Evolutionary conservation across 176 grass and related monocot species (phyloP), one percentile per base, ranked within the genome.

Genomic region (Aechmea fasciata): DNA sequence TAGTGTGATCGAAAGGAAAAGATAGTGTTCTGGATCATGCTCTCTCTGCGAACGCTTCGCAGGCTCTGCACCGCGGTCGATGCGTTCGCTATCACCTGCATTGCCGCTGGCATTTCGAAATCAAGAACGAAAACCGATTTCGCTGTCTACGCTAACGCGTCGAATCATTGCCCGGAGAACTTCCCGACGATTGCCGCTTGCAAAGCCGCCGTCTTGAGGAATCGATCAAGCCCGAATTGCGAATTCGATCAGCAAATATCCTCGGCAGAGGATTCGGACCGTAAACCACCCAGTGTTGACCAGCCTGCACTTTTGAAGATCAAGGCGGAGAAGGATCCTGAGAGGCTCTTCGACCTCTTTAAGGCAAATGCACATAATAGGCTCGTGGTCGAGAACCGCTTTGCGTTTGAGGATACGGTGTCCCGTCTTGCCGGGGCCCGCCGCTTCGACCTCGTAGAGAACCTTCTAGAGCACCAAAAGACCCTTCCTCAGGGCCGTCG

Each of bases 381-480:
- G 29, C 53, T 96, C 6, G 71, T 96, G 64, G 81, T 96, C 18
- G 83, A 92, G 80, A 96, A 96, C 57, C 48, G 88, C 20, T 89
- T 90, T 53, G 81, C 72, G 7, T 96, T 96, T 71, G 86, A 92
- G 85, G 88, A 92, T 69, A 70, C 73, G 10, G 83, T 92, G 63
- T 76, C 68, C 50, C 86, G 92, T 11, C 84, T 96, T 52, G 75
- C 92, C 59, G 88, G 88, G 50, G 81, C 92, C 70, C 50, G 76
- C 51, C 83, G 92, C 69, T 87, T 80, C 76, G 92, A 96, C 64
- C 88, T 96, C 12, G 83, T 96, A n/a, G 83, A 96, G 73, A 66
- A 83, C 49, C 83, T 96, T 70, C 87, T 96, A 15, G 92, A 92
- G 86, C 83, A 89, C 67, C 92, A 96, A 63, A 92, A 81, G 78